Evolutionary conservation across 495 filamentous ascomycete genomes (phyloP).

Genomic region (Podospora pseudocomata): DNA sequence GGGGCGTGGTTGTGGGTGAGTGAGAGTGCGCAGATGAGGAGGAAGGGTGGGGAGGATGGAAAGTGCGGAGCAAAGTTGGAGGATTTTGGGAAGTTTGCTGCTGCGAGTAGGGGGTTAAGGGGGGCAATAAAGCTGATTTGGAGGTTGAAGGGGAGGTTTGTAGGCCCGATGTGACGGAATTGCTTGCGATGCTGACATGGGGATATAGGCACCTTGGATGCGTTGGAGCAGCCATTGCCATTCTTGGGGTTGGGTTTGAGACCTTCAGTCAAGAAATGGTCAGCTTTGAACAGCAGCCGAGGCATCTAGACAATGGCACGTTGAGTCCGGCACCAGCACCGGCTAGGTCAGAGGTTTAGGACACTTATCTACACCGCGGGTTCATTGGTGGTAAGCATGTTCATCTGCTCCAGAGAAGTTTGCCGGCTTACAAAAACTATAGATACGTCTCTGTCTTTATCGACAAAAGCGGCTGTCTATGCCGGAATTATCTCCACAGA

Average conservation of each 20-base stretch:
- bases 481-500: slow-evolving; percentile 35
- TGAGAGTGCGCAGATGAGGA: slow-evolving; percentile 28
- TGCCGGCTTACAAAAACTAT: not conserved
- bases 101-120: slow-evolving; percentile 34
- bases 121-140: slow-evolving; percentile 33
- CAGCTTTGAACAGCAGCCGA: slow-evolving; percentile 30
- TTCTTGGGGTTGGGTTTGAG: slow-evolving; percentile 38
- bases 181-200: not conserved
- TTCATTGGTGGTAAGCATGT: slow-evolving; percentile 21
- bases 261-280: slow-evolving; percentile 40
- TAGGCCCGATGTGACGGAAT: not conserved
- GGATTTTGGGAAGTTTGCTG: slow-evolving; percentile 40
- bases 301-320: slow-evolving; percentile 6
- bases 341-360: slow-evolving; percentile 32
- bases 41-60: slow-evolving; percentile 3
- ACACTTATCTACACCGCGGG: slow-evolving; percentile 24
- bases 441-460: slow-evolving; percentile 22
- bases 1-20: slow-evolving; percentile 40
- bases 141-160: slow-evolving; percentile 31
- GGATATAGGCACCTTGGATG: slow-evolving; percentile 29
- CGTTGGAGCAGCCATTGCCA: slow-evolving; percentile 34
- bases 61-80: slow-evolving; percentile 26
- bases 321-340: slow-evolving; percentile 21
- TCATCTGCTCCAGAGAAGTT: not conserved
- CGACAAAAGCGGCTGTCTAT: slow-evolving; percentile 39